Conservation (phyloP, 1,139 yeast genomes). For the Geotrichum armillariae region DNA sequence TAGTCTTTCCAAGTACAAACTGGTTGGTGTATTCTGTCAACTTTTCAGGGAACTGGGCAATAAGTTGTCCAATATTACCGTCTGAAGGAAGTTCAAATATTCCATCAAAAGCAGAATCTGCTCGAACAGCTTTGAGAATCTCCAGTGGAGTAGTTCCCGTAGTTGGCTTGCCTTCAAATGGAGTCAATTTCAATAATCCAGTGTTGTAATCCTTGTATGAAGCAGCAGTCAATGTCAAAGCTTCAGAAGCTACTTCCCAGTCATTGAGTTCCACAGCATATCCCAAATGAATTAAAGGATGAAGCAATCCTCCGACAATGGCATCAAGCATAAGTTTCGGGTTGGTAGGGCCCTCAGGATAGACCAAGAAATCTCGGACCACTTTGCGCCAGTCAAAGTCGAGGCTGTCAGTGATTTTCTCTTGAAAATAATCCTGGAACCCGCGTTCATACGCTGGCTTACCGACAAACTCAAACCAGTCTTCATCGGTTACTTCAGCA, state of each 20-base stretch:
- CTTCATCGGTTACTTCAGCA: slow-evolving; percentile 36
- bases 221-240: slow-evolving; percentile 28
- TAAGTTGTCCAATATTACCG: slow-evolving; percentile 2
- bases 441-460: slow-evolving; percentile 34
- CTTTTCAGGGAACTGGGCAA: neutral
- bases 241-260: slow-evolving; percentile 36
- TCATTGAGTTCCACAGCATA: slow-evolving; percentile 38
- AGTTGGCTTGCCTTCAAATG: slow-evolving; percentile 15
- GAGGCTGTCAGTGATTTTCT: slow-evolving; percentile 31
- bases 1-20: slow-evolving; percentile 3
- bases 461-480: slow-evolving; percentile 36
- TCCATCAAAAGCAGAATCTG: slow-evolving; percentile 27
- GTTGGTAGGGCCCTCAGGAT: slow-evolving; percentile 15
- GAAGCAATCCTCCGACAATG: slow-evolving; percentile 33
- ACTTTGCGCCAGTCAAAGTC: slow-evolving; percentile 34
- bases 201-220: slow-evolving; percentile 11
- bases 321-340: slow-evolving; percentile 26
- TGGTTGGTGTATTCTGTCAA: slow-evolving; percentile 8
- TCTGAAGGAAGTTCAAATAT: slow-evolving; percentile 6
- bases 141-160: slow-evolving; percentile 1
- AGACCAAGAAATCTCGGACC: slow-evolving; percentile 24
- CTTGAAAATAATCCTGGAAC: slow-evolving; percentile 36
- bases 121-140: slow-evolving; percentile 21
- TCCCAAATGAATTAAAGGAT: slow-evolving; percentile 39
- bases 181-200: slow-evolving; percentile 2